Conservation (phyloP, 148 eudicot genomes). For the Gaultheria prostrata region DNA sequence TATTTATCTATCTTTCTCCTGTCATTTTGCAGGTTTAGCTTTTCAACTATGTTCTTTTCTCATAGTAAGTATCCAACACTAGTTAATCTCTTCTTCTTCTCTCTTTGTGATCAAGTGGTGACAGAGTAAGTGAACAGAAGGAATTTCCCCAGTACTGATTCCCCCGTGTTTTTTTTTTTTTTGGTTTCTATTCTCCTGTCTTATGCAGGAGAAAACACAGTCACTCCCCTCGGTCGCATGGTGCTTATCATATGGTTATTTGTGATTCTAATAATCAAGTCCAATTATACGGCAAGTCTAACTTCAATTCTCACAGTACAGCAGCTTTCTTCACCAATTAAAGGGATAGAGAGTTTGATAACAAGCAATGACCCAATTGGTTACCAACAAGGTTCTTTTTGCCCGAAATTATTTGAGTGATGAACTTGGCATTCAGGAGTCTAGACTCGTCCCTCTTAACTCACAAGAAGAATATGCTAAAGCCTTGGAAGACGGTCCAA, state of each 20-base stretch:
- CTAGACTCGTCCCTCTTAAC: slow-evolving; percentile 54
- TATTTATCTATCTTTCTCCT: slow-evolving; percentile 13
- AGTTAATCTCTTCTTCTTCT: background rate
- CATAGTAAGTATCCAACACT: slow-evolving; percentile 52
- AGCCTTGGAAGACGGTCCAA: slow-evolving; percentile 54
- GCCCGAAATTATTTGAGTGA: slow-evolving; percentile 44
- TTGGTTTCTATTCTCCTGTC: background rate
- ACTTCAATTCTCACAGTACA: slow-evolving; percentile 80
- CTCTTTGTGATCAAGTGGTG: background rate
- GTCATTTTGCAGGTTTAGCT: slow-evolving; percentile 68
- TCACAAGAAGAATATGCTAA: slow-evolving; percentile 41
- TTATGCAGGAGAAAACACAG: slow-evolving; percentile 56
- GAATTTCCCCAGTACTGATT: background rate
- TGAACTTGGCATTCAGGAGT: slow-evolving; percentile 43
- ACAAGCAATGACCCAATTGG: slow-evolving; percentile 55
- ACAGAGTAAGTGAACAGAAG: background rate
- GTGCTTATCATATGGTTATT: slow-evolving; percentile 77
- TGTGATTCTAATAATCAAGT: slow-evolving; percentile 66
- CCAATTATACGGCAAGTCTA: slow-evolving; percentile 74
- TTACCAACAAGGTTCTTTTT: slow-evolving; percentile 65
- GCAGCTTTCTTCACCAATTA: slow-evolving; percentile 55
- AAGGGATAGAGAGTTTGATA: slow-evolving; percentile 60
- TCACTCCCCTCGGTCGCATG: slow-evolving; percentile 63
- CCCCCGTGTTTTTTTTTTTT: background rate
- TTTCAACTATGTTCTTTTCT: slow-evolving; percentile 67